Conservation (phyloP, 768 basidiomycete species). For the Rhizopogon vinicolor region DNA sequence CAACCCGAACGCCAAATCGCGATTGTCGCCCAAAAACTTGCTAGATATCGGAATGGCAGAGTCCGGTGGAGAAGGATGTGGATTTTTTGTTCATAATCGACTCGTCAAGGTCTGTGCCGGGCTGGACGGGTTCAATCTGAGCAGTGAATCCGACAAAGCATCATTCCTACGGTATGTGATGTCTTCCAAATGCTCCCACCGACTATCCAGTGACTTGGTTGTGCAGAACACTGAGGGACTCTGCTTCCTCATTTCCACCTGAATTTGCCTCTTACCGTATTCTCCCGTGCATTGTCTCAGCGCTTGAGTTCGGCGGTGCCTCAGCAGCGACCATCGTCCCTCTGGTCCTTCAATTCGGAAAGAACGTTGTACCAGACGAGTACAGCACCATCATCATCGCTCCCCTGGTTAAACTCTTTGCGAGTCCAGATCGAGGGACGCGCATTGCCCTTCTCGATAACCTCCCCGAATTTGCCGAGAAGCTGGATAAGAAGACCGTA, state of each 20-base stretch:
- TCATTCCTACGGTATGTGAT: constrained; percentile 57
- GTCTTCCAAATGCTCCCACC: not conserved
- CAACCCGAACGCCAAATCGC: constrained; percentile 80
- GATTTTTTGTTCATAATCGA: constrained; percentile 81
- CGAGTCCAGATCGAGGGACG: constrained; percentile 88
- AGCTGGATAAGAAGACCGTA: constrained; percentile 80
- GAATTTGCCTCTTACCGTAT: constrained; percentile 84
- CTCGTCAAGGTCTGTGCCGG: constrained; percentile 82
- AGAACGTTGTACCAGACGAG: constrained; percentile 62
- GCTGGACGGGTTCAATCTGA: constrained; percentile 80
- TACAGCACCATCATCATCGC: constrained; percentile 65
- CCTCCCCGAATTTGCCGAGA: constrained; percentile 78
- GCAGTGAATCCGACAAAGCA: constrained; percentile 76
- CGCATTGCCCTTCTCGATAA: constrained; percentile 92
- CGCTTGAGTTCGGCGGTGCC: constrained; percentile 75
- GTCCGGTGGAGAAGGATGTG: constrained; percentile 47
- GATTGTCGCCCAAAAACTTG: constrained; percentile 73
- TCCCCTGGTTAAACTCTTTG: constrained; percentile 80
- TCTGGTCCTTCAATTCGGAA: constrained; percentile 77
- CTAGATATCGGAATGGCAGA: constrained; percentile 78
- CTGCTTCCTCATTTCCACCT: constrained; percentile 72
- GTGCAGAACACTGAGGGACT: constrained; percentile 73
- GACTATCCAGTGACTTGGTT: not conserved
- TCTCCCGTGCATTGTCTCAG: constrained; percentile 79
- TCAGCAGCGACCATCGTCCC: constrained; percentile 78